Evolutionary conservation across 2,329 filamentous ascomycete genomes (phyloP), one percentile per base, ranked within the genome.

Genomic region (Trichoderma breve): DNA sequence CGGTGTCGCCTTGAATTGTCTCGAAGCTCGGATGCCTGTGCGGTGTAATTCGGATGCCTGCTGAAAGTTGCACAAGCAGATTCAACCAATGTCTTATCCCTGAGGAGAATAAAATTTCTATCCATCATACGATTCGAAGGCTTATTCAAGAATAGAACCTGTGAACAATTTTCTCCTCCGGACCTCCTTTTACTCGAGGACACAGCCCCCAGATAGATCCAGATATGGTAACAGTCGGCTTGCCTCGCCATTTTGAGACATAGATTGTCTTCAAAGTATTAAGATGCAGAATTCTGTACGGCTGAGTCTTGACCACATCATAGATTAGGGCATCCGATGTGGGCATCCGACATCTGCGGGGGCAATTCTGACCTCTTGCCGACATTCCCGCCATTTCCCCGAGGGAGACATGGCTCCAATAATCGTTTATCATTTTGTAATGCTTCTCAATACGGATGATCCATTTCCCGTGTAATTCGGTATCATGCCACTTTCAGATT

Each of bases 1-100:
- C 60, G 68, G 24, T 32, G 51, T 70, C 68, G 68, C 68, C 68
- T 36, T 57, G 68, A 43, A 26, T 30, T 64, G 60, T 70, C 68
- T 70, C 58, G 34, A 55, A 57, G 30, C 30, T 57, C n/a, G 14
- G 21, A 53, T 57, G 32, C 21, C 12, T 28, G 26, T 28, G 3
- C 24, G 24, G 53, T 28, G 53, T 57, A 28, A 1, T 51, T 9
- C 11, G 57, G 47, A 36, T 62, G 30, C 39, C 36, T 70, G 24
- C 26, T 28, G 3, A 12, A 18, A 9, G 32, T 14, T n/a, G 30
- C 12, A 57, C 36, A 51, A 6, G 6, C 5, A 26, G 4, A 36
- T 2, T 24, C 14, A 21, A 7, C 18, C 5, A 6, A 26, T 28
- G 18, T n/a, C 6, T 34, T 28, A 9, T 28, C 3, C 21, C 11